Conservation (phyloP, 331 rosid species). For the Spiraea crenata region DNA sequence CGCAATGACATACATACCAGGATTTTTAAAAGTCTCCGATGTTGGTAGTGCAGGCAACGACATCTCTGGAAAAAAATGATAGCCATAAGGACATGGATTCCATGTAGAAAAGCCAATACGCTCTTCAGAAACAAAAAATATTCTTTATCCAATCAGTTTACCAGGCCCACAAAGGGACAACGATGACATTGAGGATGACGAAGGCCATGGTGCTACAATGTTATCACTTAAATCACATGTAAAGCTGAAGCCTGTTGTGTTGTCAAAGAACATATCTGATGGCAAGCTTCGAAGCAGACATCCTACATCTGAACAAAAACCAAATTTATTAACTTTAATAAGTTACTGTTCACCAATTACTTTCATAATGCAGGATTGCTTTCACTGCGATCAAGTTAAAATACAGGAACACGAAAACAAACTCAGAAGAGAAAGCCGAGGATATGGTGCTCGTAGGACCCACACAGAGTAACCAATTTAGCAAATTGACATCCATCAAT, state of each 20-base stretch:
- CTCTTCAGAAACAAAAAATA: background rate
- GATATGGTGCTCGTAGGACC: background rate
- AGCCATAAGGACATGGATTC: constrained; percentile 3
- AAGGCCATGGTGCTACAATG: constrained; percentile 96
- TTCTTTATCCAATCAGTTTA: constrained; percentile 34
- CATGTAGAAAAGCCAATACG: constrained; percentile 11
- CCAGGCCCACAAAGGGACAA: constrained; percentile 95
- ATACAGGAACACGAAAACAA: background rate
- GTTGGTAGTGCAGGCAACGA: constrained; percentile 94
- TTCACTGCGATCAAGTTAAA: background rate
- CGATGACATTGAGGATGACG: constrained; percentile 76
- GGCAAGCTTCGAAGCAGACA: constrained; percentile 96
- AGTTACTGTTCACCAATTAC: background rate
- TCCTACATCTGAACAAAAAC: constrained; percentile 44
- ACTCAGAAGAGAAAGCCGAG: background rate
- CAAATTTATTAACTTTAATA: constrained; percentile 8
- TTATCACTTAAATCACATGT: constrained; percentile 93
- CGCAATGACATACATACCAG: constrained; percentile 54
- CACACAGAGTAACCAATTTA: background rate
- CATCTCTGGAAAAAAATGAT: constrained; percentile 74
- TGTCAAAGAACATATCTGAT: constrained; percentile 75
- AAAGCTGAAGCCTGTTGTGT: constrained; percentile 81
- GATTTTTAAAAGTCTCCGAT: constrained; percentile 73
- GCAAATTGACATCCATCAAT: background rate
- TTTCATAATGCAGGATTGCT: background rate